Evolutionary conservation across 257 asterid genomes (phyloP).

Genomic region (Nyctanthes arbortristis): DNA sequence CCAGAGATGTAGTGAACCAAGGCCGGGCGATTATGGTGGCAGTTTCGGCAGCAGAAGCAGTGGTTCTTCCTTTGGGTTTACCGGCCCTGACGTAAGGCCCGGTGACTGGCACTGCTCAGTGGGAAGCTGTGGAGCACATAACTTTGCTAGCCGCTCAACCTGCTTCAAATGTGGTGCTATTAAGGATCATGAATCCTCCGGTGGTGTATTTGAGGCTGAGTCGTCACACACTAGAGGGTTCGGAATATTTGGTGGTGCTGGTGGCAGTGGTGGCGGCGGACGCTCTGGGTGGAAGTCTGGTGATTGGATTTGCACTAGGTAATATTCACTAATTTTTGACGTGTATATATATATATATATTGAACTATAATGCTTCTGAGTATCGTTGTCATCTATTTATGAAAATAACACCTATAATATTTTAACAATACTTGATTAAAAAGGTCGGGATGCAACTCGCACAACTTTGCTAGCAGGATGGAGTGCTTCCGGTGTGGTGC

Average conservation of each 20-base stretch:
- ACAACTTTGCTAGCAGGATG: slow-evolving; percentile 93
- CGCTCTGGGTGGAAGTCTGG: slow-evolving; percentile 98
- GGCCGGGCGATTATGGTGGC: slow-evolving; percentile 53
- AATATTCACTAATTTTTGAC: no score
- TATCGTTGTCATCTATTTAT: no score
- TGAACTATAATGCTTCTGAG: no score
- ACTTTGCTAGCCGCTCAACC: slow-evolving; percentile 98
- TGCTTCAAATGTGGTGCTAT: slow-evolving; percentile 96
- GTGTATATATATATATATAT: no score
- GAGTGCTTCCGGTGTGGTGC: slow-evolving; percentile 98
- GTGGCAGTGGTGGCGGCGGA: slow-evolving; percentile 26
- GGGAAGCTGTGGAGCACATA: slow-evolving; percentile 90
- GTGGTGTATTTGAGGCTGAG: slow-evolving; percentile 40
- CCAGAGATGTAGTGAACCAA: slow-evolving; percentile 89
- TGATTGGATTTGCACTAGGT: slow-evolving; percentile 96
- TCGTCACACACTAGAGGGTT: slow-evolving; percentile 46
- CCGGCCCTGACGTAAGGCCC: slow-evolving; percentile 96
- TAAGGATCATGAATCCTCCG: slow-evolving; percentile 58
- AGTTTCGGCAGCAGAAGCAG: slow-evolving; percentile 50
- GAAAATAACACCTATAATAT: no score
- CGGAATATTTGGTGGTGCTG: slow-evolving; percentile 39
- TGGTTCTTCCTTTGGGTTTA: slow-evolving; percentile 38
- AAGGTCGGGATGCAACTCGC: slow-evolving; percentile 93
- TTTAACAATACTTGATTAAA: no score
- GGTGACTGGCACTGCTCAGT: slow-evolving; percentile 94